Percentiles rank a stretch among this genome's conserved stretches.
phyloP scores from a whole-genome alignment of 345 rosid species.

The Passiflora organensis region DNA sequence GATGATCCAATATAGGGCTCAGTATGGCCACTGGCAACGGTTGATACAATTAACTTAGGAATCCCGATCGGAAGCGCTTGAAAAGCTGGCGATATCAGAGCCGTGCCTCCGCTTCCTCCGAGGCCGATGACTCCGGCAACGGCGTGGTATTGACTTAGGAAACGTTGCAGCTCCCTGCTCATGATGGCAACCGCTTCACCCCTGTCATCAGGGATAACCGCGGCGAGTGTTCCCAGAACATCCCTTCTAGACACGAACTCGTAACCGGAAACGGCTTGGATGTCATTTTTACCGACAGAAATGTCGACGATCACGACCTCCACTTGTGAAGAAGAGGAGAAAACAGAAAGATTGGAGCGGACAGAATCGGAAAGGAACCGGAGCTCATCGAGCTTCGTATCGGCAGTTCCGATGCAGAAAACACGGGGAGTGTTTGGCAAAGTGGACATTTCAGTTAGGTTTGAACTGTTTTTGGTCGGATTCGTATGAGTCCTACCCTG shows the following conservation, averaged over 20 bases:
- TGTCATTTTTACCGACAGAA: conserved; percentile 43
- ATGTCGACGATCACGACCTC: conserved; percentile 73
- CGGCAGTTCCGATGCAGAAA: conserved; percentile 80
- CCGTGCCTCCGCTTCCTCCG: conserved; percentile 92
- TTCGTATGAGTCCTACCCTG: no score
- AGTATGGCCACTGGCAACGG: conserved; percentile 87
- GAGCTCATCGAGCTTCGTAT: conserved; percentile 82
- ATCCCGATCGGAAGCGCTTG: conserved; percentile 65
- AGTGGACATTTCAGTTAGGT: conserved; percentile 15
- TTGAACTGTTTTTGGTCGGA: no score
- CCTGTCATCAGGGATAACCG: conserved; percentile 57
- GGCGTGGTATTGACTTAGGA: conserved; percentile 34
- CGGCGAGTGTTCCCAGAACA: conserved; percentile 41
- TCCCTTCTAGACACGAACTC: conserved; percentile 46
- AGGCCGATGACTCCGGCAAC: conserved; percentile 72
- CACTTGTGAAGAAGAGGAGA: conserved; percentile 44
- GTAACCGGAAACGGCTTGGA: conserved; percentile 33
- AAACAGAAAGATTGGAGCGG: conserved; percentile 50
- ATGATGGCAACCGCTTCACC: conserved; percentile 62
- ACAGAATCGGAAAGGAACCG: conserved; percentile 63
- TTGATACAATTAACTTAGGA: conserved; percentile 81
- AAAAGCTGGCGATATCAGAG: conserved; percentile 67
- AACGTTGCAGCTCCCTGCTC: conserved; percentile 60
- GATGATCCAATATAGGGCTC: conserved; percentile 77
- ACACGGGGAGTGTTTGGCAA: conserved; percentile 30